These are phyloP conservation scores for Auriculariales sp. DNA, from an alignment of 768 basidiomycete species.

Conservation along the genomic window DNA sequence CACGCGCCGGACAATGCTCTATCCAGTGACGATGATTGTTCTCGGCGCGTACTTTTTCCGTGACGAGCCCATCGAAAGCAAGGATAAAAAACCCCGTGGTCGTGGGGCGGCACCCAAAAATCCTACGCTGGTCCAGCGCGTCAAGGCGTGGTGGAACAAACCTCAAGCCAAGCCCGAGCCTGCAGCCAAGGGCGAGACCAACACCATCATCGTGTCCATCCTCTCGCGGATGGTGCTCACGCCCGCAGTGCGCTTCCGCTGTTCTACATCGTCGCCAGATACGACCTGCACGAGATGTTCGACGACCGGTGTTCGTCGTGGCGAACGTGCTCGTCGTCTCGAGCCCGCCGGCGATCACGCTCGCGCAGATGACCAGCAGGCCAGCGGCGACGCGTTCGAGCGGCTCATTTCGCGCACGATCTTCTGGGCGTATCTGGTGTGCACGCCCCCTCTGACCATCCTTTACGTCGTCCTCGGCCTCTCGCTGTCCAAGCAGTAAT, in stretches of 20 bases:
- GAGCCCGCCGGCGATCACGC: conserved; percentile 67
- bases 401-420: conserved; percentile 81
- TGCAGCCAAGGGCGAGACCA: conserved; percentile 55
- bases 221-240: conserved; percentile 76
- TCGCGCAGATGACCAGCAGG: conserved; percentile 79
- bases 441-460: conserved; percentile 79
- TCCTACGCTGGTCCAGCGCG: conserved; percentile 2
- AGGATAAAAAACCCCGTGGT: conserved; percentile 11
- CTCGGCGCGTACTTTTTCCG: conserved; percentile 82
- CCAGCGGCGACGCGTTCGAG: conserved; percentile 80
- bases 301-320: conserved; percentile 80
- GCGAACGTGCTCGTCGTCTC: conserved; percentile 70
- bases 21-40: conserved; percentile 82
- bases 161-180: neutral
- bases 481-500: neutral
- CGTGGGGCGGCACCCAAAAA: too few relatives aligned
- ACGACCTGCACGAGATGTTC: conserved; percentile 45
- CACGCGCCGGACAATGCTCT: conserved; percentile 49
- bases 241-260: conserved; percentile 61
- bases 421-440: conserved; percentile 81
- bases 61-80: neutral
- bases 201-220: conserved; percentile 75
- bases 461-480: conserved; percentile 64
- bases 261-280: conserved; percentile 46
- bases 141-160: conserved; percentile 1